phyloP scores from a whole-genome alignment of 2,329 filamentous ascomycete genomes.

The Pyrenochaeta sp. region DNA sequence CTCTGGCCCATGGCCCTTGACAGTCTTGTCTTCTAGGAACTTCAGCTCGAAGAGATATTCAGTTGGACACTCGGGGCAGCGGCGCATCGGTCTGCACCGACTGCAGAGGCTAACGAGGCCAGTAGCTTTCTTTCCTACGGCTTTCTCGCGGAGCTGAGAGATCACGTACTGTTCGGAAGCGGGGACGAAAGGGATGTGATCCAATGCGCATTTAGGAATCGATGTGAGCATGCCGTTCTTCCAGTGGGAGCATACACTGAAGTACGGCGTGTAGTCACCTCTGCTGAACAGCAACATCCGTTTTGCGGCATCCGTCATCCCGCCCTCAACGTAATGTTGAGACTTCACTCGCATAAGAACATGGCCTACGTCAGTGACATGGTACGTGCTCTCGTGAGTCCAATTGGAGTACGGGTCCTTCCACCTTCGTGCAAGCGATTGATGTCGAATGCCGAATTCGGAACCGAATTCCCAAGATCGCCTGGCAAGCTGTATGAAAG shows the following conservation, averaged over 20 bases:
- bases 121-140: constrained; percentile 42
- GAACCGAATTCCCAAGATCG: constrained; percentile 59
- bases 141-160: constrained; percentile 48
- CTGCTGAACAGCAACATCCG: constrained; percentile 67
- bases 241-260: constrained; percentile 70
- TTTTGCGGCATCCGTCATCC: constrained; percentile 60
- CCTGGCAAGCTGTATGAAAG: constrained; percentile 66
- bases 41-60: constrained; percentile 70
- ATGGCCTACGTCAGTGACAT: constrained; percentile 61
- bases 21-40: constrained; percentile 62
- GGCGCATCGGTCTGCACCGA: constrained; percentile 65
- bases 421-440: constrained; percentile 62
- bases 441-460: constrained; percentile 44
- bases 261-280: constrained; percentile 69
- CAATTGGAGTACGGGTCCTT: constrained; percentile 60
- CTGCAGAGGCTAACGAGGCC: constrained; percentile 63
- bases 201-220: constrained; percentile 68
- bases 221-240: constrained; percentile 67
- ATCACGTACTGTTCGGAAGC: constrained; percentile 51
- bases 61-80: constrained; percentile 69
- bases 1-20: constrained; percentile 48
- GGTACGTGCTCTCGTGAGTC: constrained; percentile 63
- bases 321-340: constrained; percentile 59
- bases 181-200: constrained; percentile 61
- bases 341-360: constrained; percentile 67